Percentiles rank a stretch among this genome's conserved stretches.
phyloP scores from a whole-genome alignment of 192 early-diverging fungal genomes.

The Phlyctochytrium arcticum region DNA sequence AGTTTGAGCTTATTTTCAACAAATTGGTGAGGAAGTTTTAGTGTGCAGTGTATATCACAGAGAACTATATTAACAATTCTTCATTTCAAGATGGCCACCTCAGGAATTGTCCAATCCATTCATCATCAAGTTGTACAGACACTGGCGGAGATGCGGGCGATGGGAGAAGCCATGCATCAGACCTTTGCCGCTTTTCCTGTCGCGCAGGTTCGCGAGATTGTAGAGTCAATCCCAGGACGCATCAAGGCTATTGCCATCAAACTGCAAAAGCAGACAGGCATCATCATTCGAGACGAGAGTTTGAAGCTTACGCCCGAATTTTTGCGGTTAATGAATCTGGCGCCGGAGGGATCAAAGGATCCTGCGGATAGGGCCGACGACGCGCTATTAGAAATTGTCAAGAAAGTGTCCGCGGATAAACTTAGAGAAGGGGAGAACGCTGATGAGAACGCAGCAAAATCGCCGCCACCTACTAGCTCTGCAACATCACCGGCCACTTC shows the following conservation, averaged over 20 bases:
- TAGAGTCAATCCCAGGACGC: conserved; percentile 37
- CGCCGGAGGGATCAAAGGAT: conserved; percentile 10
- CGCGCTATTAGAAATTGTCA: conserved; percentile 35
- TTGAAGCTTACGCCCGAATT: conserved; percentile 46
- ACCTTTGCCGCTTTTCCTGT: conserved; percentile 37
- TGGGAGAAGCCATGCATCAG: conserved; percentile 38
- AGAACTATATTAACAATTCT: too few relatives aligned
- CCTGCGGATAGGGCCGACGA: neutral
- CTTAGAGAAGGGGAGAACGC: neutral
- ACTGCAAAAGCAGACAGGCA: conserved; percentile 39
- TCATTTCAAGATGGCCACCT: conserved; percentile 25
- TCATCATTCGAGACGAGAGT: conserved; percentile 42
- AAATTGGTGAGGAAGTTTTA: conserved; percentile 35
- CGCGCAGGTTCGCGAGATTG: conserved; percentile 30
- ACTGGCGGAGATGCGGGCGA: conserved; percentile 38
- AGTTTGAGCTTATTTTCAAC: conserved; percentile 44
- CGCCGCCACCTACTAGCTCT: neutral
- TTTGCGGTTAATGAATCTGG: conserved; percentile 36
- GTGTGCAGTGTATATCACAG: too few relatives aligned
- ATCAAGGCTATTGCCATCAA: conserved; percentile 41
- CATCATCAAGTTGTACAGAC: conserved; percentile 39
- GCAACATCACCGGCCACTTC: neutral
- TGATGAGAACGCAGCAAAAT: neutral
- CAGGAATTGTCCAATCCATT: neutral
- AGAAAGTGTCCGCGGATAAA: neutral